A percentile compares a stretch with the other conserved stretches of the same genome.
Evolutionary conservation across 495 filamentous ascomycete genomes (phyloP).

Genomic region (Aeminium ludgeri): DNA sequence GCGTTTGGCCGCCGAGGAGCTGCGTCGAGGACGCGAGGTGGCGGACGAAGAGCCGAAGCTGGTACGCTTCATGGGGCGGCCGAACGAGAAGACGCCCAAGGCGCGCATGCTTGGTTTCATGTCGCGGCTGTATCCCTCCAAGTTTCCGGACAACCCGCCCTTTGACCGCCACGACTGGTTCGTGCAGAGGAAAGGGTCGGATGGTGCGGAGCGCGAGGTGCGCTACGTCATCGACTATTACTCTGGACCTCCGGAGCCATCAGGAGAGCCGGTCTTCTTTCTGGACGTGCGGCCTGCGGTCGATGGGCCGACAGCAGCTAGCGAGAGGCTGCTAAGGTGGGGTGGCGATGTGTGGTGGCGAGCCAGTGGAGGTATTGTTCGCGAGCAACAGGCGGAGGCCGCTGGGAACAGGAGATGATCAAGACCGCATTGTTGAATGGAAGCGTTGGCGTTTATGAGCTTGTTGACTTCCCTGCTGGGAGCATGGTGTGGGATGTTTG

Average conservation of each 20-base stretch:
- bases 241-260: conserved; percentile 66
- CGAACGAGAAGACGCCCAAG: conserved; percentile 80
- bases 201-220: conserved; percentile 48
- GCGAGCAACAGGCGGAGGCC: conserved; percentile 18
- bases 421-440: too few species aligned
- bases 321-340: conserved; percentile 77
- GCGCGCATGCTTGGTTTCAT: conserved; percentile 62
- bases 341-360: conserved; percentile 85
- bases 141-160: conserved; percentile 67
- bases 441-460: too few species aligned
- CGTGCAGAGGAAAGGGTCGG: conserved; percentile 50
- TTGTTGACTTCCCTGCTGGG: too few species aligned
- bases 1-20: conserved; percentile 27
- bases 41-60: conserved; percentile 44
- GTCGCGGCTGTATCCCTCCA: conserved; percentile 60
- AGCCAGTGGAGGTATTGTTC: conserved; percentile 48
- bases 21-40: conserved; percentile 26
- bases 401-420: conserved; percentile 3
- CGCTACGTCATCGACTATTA: conserved; percentile 99
- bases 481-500: too few species aligned
- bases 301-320: conserved; percentile 62
- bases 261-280: conserved; percentile 88
- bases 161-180: conserved; percentile 98
- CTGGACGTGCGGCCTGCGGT: conserved; percentile 90
- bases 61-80: conserved; percentile 72